Evolutionary conservation across 306 rosid genomes (phyloP).

Genomic region (Canavalia ensiformis): DNA sequence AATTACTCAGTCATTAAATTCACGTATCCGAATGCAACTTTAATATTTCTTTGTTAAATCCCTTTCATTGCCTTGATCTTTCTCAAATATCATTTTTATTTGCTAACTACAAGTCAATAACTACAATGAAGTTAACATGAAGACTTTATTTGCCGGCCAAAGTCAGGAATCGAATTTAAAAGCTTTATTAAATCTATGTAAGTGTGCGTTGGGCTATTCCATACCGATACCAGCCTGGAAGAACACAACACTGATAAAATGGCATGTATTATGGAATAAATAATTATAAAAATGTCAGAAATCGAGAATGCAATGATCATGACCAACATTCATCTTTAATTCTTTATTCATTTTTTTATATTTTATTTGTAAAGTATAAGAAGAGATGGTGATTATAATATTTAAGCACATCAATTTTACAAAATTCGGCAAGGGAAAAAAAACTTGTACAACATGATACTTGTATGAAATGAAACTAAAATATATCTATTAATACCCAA

Average conservation of each 20-base stretch:
- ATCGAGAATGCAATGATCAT: slow-evolving; percentile 48
- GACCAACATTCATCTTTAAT: slow-evolving; percentile 47
- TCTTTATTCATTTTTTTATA: background rate
- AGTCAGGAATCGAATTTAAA: slow-evolving; percentile 14
- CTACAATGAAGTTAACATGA: background rate
- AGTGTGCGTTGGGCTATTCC: background rate
- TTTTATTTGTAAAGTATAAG: background rate
- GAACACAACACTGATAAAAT: slow-evolving; percentile 41
- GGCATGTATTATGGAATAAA: slow-evolving; percentile 48
- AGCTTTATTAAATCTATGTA: background rate
- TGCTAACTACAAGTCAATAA: background rate
- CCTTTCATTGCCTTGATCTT: background rate
- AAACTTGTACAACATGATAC: background rate
- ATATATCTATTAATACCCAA: background rate
- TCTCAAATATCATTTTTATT: background rate
- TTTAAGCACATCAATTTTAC: background rate
- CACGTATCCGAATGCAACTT: background rate
- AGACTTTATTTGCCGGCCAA: slow-evolving; percentile 33
- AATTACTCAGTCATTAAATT: background rate
- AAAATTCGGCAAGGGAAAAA: background rate
- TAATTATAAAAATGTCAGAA: slow-evolving; percentile 27
- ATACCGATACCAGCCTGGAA: slow-evolving; percentile 36
- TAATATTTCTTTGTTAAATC: background rate
- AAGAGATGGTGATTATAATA: background rate
- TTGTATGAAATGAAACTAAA: background rate